Percentiles rank a stretch among this genome's conserved stretches.
Conservation (phyloP, 1,139 yeast species). For the Pichia terricola region DNA sequence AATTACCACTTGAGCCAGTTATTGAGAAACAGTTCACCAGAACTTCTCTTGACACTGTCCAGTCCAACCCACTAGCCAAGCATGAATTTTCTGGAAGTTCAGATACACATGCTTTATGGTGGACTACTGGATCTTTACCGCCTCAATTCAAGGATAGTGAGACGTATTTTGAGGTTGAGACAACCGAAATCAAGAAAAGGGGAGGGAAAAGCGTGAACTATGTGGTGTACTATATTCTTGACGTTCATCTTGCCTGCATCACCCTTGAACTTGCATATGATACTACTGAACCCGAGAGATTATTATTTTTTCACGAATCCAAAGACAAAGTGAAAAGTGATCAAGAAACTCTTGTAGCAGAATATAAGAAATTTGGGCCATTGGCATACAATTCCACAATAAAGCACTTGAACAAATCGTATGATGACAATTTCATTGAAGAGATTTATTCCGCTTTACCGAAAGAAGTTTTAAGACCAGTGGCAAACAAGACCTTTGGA, state of each 20-base stretch:
- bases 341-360: constrained; percentile 41
- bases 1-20: constrained; percentile 13
- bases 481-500: constrained; percentile 67
- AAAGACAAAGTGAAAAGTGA: constrained; percentile 36
- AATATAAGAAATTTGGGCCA: constrained; percentile 38
- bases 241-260: constrained; percentile 65
- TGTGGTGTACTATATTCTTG: constrained; percentile 65
- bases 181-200: constrained; percentile 45
- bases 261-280: constrained; percentile 48
- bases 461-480: constrained; percentile 39
- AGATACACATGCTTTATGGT: constrained; percentile 39
- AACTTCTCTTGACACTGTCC: constrained; percentile 3
- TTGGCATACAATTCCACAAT: constrained; percentile 35
- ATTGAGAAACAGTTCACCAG: constrained; percentile 15
- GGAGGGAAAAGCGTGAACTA: constrained; percentile 41
- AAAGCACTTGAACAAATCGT: constrained; percentile 30
- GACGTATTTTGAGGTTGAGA: constrained; percentile 57
- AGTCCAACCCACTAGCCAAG: constrained; percentile 9
- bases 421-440: constrained; percentile 20
- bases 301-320: constrained; percentile 39
- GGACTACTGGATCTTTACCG: constrained; percentile 57
- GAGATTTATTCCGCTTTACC: constrained; percentile 26
- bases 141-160: constrained; percentile 38
- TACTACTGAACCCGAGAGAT: constrained; percentile 42
- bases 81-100: constrained; percentile 1